Percentiles rank a stretch among this genome's conserved stretches.
phyloP scores from a whole-genome alignment of 2,329 filamentous ascomycete genomes.

The Thelonectria discophora region DNA sequence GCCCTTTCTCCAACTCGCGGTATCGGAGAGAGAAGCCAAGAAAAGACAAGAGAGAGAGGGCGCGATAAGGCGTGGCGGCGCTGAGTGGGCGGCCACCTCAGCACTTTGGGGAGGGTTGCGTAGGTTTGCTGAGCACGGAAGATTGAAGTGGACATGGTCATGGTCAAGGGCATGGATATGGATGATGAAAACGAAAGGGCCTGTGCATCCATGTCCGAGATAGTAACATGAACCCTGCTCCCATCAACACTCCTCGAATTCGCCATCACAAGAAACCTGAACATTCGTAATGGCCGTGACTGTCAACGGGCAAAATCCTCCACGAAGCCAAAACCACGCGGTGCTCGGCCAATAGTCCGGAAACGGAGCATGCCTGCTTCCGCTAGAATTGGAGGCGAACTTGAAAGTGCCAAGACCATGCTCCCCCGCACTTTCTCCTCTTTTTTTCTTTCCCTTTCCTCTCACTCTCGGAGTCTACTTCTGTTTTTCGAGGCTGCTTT shows the following conservation, averaged over 20 bases:
- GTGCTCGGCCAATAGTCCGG: conserved; percentile 17
- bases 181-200: too few relatives aligned
- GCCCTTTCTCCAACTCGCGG: conserved; percentile 16
- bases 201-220: neutral
- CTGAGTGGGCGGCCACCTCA: neutral
- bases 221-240: neutral
- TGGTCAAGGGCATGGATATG: neutral
- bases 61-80: conserved; percentile 11
- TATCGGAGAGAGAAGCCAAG: conserved; percentile 12
- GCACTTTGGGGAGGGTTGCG: neutral
- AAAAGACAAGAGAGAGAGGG: conserved; percentile 5
- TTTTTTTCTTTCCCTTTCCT: conserved; percentile 3
- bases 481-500: conserved; percentile 6
- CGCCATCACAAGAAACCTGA: neutral
- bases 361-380: conserved; percentile 19
- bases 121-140: neutral
- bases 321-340: conserved; percentile 8
- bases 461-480: conserved; percentile 25
- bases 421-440: conserved; percentile 30
- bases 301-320: neutral
- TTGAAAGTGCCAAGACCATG: conserved; percentile 1
- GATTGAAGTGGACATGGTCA: neutral
- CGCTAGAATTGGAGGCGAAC: conserved; percentile 6
- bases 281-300: conserved; percentile 21
- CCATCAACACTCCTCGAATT: neutral